A percentile compares a stretch with the other conserved stretches of the same genome.
phyloP scores from a whole-genome alignment of 352 stramenopile species.

The Globisporangium orthogonon region DNA sequence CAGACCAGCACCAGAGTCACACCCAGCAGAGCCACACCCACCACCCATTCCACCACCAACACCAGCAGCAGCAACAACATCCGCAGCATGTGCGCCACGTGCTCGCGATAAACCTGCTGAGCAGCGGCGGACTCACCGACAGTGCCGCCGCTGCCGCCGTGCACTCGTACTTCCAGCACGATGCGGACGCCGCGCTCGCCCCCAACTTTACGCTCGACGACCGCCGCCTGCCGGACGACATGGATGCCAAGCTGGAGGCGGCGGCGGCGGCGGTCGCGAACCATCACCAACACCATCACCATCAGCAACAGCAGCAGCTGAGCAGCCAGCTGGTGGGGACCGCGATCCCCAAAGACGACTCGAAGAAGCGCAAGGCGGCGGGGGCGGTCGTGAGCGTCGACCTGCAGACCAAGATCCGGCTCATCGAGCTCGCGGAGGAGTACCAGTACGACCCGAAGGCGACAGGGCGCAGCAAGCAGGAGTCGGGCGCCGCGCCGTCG shows the following conservation, averaged over 20 bases:
- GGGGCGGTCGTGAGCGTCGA: conserved; percentile 69
- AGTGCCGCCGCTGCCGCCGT: conserved; percentile 10
- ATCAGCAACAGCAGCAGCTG: conserved; percentile 17
- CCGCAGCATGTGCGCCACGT: conserved; percentile 10
- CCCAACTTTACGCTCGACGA: conserved; percentile 25
- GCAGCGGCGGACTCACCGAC: conserved; percentile 4
- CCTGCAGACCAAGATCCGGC: conserved; percentile 78
- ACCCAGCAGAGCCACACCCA: conserved; percentile 5
- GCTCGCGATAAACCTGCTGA: conserved; percentile 12
- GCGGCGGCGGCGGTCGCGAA: neutral
- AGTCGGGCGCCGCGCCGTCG: conserved; percentile 11
- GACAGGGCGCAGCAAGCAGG: conserved; percentile 29
- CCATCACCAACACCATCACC: neutral
- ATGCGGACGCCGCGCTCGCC: conserved; percentile 9
- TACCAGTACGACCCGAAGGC: conserved; percentile 76
- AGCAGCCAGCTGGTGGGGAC: neutral
- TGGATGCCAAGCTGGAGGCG: conserved; percentile 16
- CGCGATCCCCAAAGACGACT: conserved; percentile 4
- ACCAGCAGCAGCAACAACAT: neutral
- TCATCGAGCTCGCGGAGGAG: conserved; percentile 77
- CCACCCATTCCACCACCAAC: conserved; percentile 1
- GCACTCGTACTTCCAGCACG: conserved; percentile 38
- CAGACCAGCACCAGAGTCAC: conserved; percentile 12
- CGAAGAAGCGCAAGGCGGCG: conserved; percentile 48
- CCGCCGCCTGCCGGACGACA: conserved; percentile 25